Evolutionary conservation across 371 early-diverging fungal genomes (phyloP), one percentile per base, ranked within the genome.

Genomic region (Mortierella sp.): DNA sequence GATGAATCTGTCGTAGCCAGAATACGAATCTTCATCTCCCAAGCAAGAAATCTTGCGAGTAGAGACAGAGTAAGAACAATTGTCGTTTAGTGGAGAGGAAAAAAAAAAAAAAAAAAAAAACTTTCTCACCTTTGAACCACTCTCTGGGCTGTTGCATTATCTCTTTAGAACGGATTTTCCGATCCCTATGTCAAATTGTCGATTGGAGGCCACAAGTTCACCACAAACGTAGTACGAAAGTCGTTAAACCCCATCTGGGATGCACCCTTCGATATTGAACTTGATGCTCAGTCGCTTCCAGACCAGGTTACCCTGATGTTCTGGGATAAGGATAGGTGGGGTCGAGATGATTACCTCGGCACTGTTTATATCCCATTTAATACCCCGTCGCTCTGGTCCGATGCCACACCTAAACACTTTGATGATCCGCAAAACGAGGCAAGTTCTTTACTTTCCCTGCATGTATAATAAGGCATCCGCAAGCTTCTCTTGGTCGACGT

Each of bases 241-340:
- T 92, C 87, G 15, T 77, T 96, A 53, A 88, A 92, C 66, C 96
- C 96, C 1, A 87, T 85, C 24, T 96, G 96, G 95, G 88, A 94
- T 64, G 88, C 85, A 11, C 80, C 88, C 59, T 93, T 94, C 76
- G 92, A 92, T 41, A 88, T 94, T 77, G 83, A 82, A 22, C 53
- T 92, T 28, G 76, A 87, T 15, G 74, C 84, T 16, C 77, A 82
- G 55, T 86, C 86, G 22, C 68, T 84, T 19, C 89, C 90, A 1
- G 77, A 81, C 8, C 64, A 83, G 9, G 73, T 90, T 40, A 77
- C 83, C 21, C 75, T 91, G 24, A 88, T 87, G 24, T 87, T 92
- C 24, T 90, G 92, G 91, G 90, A 89, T 72, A 89, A 87, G 67
- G 90, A 91, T 81, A 85, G 87, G 13, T 87, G 90, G 77, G 87